Evolutionary conservation across 1,284 basidiomycete species (phyloP).

Genomic region (Waitea zeae): DNA sequence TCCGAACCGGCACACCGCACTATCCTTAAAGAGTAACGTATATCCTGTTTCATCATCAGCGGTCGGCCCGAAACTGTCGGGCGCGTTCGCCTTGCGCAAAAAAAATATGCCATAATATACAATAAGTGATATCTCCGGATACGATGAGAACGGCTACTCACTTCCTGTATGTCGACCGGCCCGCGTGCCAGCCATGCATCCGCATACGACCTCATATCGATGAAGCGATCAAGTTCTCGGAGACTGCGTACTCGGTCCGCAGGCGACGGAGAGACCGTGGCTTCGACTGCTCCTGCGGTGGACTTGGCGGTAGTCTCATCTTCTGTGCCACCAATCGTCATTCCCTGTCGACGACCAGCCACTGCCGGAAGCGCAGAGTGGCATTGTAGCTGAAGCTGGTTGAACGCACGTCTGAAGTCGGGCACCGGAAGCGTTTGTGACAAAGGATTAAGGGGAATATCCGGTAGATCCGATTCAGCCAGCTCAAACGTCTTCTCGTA

Average conservation of each 20-base stretch:
- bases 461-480: background rate
- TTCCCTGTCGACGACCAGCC: too few species aligned
- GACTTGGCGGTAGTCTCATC: too few species aligned
- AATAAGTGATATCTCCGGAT: background rate
- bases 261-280: too few species aligned
- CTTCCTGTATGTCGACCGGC: background rate
- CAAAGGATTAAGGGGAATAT: slow-evolving; percentile 17
- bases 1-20: background rate
- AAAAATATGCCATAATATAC: slow-evolving; percentile 6
- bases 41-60: slow-evolving; percentile 47
- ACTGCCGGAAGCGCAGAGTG: slow-evolving; percentile 11
- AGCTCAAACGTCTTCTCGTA: slow-evolving; percentile 16
- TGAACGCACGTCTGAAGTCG: slow-evolving; percentile 46
- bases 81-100: slow-evolving; percentile 17
- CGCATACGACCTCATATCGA: background rate
- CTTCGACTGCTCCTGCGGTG: too few species aligned
- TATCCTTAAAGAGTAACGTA: slow-evolving; percentile 21
- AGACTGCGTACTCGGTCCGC: too few species aligned
- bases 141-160: too few species aligned
- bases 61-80: slow-evolving; percentile 16
- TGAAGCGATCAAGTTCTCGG: too few species aligned
- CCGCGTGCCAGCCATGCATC: background rate
- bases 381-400: slow-evolving; percentile 42
- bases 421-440: slow-evolving; percentile 17
- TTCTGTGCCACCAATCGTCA: too few species aligned